Percentiles rank a stretch among this genome's conserved stretches.
These are phyloP conservation scores for Chrysoporthe austroafricana DNA, from an alignment of 2,329 filamentous ascomycete species.

Conservation along the genomic window DNA sequence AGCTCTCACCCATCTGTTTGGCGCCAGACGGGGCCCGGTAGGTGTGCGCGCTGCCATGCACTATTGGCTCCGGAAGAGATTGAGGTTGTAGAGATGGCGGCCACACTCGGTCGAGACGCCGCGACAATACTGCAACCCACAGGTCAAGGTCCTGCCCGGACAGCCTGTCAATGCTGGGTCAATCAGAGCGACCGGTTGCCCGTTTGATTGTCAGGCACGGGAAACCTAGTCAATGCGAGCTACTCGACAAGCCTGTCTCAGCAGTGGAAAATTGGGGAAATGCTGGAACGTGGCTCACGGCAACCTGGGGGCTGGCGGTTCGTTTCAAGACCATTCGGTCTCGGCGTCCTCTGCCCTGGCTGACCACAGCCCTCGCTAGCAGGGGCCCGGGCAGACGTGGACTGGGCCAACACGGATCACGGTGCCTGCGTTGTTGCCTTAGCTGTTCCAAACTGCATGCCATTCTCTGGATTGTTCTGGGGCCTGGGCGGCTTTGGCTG, in stretches of 20 bases:
- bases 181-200: not conserved
- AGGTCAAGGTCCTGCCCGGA: not conserved
- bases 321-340: constrained; percentile 13
- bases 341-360: not conserved
- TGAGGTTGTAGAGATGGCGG: constrained; percentile 18
- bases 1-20: not conserved
- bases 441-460: not conserved
- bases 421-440: not conserved
- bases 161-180: constrained; percentile 8
- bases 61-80: constrained; percentile 21
- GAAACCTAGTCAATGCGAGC: constrained; percentile 8
- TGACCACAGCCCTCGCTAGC: not conserved
- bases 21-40: constrained; percentile 23
- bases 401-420: not conserved
- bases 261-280: not conserved
- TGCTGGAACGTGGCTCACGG: not conserved
- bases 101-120: constrained; percentile 16
- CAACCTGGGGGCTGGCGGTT: constrained; percentile 2
- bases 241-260: constrained; percentile 3
- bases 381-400: not conserved
- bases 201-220: constrained; percentile 2
- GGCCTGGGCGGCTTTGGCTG: not conserved
- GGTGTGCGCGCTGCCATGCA: constrained; percentile 14
- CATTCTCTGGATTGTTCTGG: not conserved
- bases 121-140: constrained; percentile 7